Conservation (phyloP, 129 eudicot genomes). For the Tanacetum coccineum region DNA sequence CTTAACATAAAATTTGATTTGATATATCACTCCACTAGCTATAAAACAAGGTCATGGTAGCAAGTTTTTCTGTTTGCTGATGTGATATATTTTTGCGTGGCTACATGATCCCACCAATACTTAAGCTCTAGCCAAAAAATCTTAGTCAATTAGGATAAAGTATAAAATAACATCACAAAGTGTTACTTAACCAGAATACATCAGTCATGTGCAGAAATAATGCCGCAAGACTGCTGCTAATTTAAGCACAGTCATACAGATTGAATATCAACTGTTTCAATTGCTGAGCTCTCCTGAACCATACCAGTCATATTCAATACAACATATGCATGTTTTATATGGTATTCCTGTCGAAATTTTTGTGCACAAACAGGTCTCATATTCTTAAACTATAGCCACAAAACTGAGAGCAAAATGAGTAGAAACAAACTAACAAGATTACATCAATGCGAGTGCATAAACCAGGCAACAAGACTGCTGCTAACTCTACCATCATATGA, state of each 20-base stretch:
- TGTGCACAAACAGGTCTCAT: no score
- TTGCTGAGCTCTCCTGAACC: no score
- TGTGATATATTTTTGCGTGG: background rate
- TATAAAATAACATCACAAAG: background rate
- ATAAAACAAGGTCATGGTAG: no score
- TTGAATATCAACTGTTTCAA: no score
- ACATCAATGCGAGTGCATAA: background rate
- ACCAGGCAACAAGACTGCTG: constrained; percentile 5
- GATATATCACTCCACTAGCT: background rate
- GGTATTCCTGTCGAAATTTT: no score
- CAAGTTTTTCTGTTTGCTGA: no score
- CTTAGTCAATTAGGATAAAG: background rate
- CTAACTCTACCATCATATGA: background rate
- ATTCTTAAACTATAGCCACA: background rate
- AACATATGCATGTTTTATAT: no score
- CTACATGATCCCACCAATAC: background rate
- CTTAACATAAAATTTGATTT: background rate
- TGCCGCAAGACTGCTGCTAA: no score
- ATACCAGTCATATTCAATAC: no score
- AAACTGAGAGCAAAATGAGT: background rate
- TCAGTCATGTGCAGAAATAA: no score
- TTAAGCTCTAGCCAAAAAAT: background rate
- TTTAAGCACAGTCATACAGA: no score
- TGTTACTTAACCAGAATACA: background rate
- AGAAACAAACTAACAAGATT: background rate